Evolutionary conservation across 352 stramenopile genomes (phyloP), one percentile per base, ranked within the genome.

Genomic region (Phytophthora palmivora): DNA sequence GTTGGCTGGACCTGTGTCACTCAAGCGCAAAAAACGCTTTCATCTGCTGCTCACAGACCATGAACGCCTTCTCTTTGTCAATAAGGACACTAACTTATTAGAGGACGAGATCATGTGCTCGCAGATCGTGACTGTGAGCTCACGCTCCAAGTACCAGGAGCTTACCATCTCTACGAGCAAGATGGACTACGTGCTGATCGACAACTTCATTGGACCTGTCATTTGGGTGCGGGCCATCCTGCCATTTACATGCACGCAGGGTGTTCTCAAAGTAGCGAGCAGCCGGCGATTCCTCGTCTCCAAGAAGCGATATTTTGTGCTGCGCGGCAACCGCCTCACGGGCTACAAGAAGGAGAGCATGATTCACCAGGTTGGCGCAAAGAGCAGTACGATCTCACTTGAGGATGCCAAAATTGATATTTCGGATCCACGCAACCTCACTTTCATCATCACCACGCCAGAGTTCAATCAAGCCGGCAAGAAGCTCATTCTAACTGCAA

Each of bases 41-140:
- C 86, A 95, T 57, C 48, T 95, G 57, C 63, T 95, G 47, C 76
- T 95, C 36, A 95, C 86, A 33, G 82, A 93, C 58, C 84, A 95
- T 68, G 86, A 95, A 65, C 86, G 86, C 10, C 69, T 95, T 48
- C 70, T 95, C 26, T 91, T 95, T 71, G 79, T 95, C 58, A 95
- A 95, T 79, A 91, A 91, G 68, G 84, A 91, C 48, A 91, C 84
- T 67, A 95, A 95, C 71, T 80, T 91, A 79, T 80, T 95, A 69
- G 86, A 95, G 53, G 86, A 95, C 65, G 86, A 95, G 68, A 86
- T 95, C 70, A 91, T 95, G 79, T 93, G 86, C 72, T 84, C 80
- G 11, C 86, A 93, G 55, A 92, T 95, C 59, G 84, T 95, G 63
- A 95, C 86, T 4, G 84, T 95, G 58, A 95, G 86, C 64, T 92